A percentile compares a stretch with the other conserved stretches of the same genome.
Conservation (phyloP, 2,329 filamentous ascomycete species). For the Fusarium albosuccineum region DNA sequence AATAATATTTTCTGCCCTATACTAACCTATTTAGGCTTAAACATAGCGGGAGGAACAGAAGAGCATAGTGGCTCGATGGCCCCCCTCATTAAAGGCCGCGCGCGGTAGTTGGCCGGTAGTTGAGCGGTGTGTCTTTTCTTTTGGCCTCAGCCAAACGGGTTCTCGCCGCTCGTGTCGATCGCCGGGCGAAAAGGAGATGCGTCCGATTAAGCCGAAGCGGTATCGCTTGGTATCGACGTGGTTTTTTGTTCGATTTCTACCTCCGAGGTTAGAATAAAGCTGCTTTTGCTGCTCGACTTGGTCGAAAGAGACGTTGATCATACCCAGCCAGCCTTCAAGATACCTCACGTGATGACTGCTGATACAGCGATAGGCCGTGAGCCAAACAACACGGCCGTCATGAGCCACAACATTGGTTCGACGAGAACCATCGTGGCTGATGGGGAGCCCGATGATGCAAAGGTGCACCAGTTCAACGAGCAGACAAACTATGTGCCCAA, state of each 20-base stretch:
- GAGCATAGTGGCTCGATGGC: too few relatives aligned
- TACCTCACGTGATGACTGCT: not conserved
- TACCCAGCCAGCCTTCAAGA: not conserved
- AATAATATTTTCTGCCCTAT: too few relatives aligned
- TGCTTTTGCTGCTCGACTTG: not conserved
- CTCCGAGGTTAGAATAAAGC: slow-evolving; percentile 3
- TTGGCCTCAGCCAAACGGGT: slow-evolving; percentile 23
- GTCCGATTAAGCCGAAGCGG: not conserved
- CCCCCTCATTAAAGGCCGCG: too few relatives aligned
- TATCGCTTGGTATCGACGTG: not conserved
- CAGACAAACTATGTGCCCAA: slow-evolving; percentile 68
- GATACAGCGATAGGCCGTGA: not conserved
- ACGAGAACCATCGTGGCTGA: slow-evolving; percentile 15
- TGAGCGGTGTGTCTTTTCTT: slow-evolving; percentile 12
- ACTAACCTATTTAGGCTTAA: too few relatives aligned
- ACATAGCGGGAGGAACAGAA: too few relatives aligned
- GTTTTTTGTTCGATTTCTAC: not conserved
- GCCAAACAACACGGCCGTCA: slow-evolving; percentile 5
- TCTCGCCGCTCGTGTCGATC: slow-evolving; percentile 25
- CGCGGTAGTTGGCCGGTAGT: slow-evolving; percentile 16
- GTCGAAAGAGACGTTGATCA: too few relatives aligned
- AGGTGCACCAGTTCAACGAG: slow-evolving; percentile 61
- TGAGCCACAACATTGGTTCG: slow-evolving; percentile 20
- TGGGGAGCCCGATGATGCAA: slow-evolving; percentile 33
- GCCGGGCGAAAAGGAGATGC: not conserved